Evolutionary conservation across 805 yeast genomes (phyloP), one percentile per base, ranked within the genome.

Genomic region (Cyberlindnera nakhonratchasimensis): DNA sequence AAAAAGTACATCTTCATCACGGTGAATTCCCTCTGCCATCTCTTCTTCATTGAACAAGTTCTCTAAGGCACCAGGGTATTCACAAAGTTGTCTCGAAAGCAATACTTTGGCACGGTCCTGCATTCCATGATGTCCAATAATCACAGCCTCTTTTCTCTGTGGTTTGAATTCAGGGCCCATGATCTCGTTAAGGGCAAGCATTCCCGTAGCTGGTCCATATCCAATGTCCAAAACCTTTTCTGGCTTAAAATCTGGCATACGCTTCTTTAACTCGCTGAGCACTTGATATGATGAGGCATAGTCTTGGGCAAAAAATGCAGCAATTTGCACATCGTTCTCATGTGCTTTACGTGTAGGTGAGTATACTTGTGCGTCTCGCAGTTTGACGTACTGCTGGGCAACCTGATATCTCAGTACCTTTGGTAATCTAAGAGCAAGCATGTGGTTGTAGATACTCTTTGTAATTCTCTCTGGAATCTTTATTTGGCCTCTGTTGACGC

Each of bases 131-230:
- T 71, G 68, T 2, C 96, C 93, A 16, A 81, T 68, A 14, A 90
- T 73, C 19, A 82, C 85, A 0, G 86, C 80, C 29, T 86, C 88
- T 53, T 86, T 86, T 12, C 67, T 66, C 16, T 65, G 65, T 0
- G 95, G 88, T 16, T 64, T 59, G 65, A 75, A 84, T 0, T 72
- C 72, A 3, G 72, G 72, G 0, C 86, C 89, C 79, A 87, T 77
- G 1, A 90, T 54, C 54, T 89, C 96, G 57, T 90, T 87, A 39
- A 89, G 67, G 0, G 95, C 98, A 13, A 90, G 65, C 69, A 93
- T 79, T 2, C 97, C 97, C 0, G 95, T 82, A 2, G 88, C 91
- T 1, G 99, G 98, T 0, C 99, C 98, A 57, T 74, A 80, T 0
- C 96, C 91, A 12, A 87, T 76, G 55, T 87, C 95, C 37, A 93